Percentiles rank a stretch among this genome's conserved stretches.
Evolutionary conservation across 257 asterid species (phyloP).

Genomic region (Gynochthodes officinalis): DNA sequence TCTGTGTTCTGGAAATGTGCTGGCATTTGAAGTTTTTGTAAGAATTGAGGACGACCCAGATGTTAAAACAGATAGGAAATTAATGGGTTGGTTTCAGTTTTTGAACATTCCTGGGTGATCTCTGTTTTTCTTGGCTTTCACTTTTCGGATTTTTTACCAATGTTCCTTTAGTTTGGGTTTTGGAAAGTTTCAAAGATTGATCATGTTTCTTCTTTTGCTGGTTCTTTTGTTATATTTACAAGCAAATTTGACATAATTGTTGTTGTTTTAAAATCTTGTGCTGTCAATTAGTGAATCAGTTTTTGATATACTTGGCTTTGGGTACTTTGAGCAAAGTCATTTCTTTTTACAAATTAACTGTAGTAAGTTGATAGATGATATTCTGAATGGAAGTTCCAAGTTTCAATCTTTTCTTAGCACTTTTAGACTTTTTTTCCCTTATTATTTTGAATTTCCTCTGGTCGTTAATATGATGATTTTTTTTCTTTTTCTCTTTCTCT

Average conservation of each 20-base stretch:
- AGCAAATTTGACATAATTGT: too few relatives aligned
- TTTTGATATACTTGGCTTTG: neutral
- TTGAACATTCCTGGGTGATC: neutral
- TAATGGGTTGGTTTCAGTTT: conserved; percentile 16
- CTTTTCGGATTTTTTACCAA: neutral
- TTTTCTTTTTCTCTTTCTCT: conserved; percentile 4
- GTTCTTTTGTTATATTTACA: neutral
- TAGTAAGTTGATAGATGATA: neutral
- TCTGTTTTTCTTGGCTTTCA: neutral
- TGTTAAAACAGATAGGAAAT: conserved; percentile 15
- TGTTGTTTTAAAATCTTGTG: too few relatives aligned
- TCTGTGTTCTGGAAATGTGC: neutral
- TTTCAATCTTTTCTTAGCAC: neutral
- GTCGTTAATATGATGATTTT: neutral
- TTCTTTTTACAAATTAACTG: neutral
- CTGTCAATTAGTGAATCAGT: neutral
- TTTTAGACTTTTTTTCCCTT: neutral
- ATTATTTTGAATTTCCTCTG: neutral
- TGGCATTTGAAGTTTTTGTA: neutral
- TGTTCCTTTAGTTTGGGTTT: neutral
- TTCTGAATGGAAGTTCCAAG: too few relatives aligned
- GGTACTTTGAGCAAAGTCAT: neutral
- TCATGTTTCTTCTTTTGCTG: neutral
- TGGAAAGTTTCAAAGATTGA: neutral
- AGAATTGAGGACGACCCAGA: conserved; percentile 18